These are phyloP conservation scores for Retiboletus fuscus DNA, from an alignment of 1,284 basidiomycete species.

Conservation along the genomic window DNA sequence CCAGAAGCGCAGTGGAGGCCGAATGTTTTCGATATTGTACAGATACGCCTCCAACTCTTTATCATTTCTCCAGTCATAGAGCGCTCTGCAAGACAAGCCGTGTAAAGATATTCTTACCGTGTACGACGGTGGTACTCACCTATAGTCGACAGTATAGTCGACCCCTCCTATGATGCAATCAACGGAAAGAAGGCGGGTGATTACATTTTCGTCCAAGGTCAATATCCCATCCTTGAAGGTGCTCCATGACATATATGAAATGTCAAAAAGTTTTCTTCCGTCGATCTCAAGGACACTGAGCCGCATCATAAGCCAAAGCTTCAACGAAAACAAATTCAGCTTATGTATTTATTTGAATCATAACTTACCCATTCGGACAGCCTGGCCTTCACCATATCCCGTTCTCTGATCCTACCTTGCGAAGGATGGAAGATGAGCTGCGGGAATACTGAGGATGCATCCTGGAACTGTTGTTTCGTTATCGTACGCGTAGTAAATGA, in stretches of 20 bases:
- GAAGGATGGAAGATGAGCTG: not conserved
- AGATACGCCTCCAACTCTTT: not conserved
- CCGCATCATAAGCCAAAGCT: slow-evolving; percentile 5
- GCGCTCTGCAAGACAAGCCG: not conserved
- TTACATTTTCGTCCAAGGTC: not conserved
- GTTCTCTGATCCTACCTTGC: not conserved
- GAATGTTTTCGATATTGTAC: not conserved
- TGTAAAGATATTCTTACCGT: not conserved
- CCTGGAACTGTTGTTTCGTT: not conserved
- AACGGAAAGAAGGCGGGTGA: not conserved
- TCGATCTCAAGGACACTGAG: not conserved
- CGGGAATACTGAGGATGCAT: not conserved
- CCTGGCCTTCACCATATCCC: not conserved
- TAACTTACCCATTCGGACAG: not conserved
- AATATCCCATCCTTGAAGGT: not conserved
- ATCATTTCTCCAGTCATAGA: not conserved
- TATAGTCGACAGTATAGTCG: slow-evolving; percentile 2
- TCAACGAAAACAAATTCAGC: not conserved
- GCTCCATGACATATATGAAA: slow-evolving; percentile 2
- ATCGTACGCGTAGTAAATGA: not conserved
- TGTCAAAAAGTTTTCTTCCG: not conserved
- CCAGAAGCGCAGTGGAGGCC: slow-evolving; percentile 3
- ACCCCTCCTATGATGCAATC: slow-evolving; percentile 3
- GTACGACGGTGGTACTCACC: not conserved
- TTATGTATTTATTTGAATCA: not conserved